These are phyloP conservation scores for Prunus kanzakura DNA, from an alignment of 306 rosid species.

Conservation along the genomic window DNA sequence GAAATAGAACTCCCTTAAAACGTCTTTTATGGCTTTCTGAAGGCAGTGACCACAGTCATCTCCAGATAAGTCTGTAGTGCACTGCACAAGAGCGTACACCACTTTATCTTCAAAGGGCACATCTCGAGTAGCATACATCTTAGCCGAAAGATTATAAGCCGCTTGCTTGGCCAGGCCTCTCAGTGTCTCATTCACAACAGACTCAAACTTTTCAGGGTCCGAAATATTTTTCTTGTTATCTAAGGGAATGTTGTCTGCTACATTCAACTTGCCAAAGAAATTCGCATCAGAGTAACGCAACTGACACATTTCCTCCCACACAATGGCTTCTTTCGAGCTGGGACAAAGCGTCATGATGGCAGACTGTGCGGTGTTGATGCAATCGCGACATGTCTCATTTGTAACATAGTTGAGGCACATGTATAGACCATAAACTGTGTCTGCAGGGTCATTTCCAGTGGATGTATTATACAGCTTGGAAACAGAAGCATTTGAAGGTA, in stretches of 20 bases:
- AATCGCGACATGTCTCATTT: background rate
- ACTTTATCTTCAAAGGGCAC: conserved; percentile 25
- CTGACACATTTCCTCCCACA: conserved; percentile 60
- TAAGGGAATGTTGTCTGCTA: conserved; percentile 23
- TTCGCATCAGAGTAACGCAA: conserved; percentile 45
- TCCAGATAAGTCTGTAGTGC: conserved; percentile 52
- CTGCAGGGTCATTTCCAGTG: conserved; percentile 3
- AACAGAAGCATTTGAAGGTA: conserved; percentile 10
- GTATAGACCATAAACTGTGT: conserved; percentile 10
- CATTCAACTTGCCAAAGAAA: conserved; percentile 44
- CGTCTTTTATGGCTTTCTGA: conserved; percentile 31
- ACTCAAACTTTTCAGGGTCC: conserved; percentile 29
- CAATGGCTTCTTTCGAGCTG: conserved; percentile 38
- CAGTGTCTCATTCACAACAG: conserved; percentile 36
- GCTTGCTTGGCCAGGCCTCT: conserved; percentile 32
- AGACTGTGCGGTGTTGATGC: conserved; percentile 31
- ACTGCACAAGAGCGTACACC: conserved; percentile 57
- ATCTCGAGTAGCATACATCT: conserved; percentile 45
- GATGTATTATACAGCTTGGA: conserved; percentile 15
- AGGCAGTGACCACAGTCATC: conserved; percentile 46
- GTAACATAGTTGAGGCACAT: conserved; percentile 24
- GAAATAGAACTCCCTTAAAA: conserved; percentile 31
- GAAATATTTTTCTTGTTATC: conserved; percentile 25
- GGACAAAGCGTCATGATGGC: conserved; percentile 41
- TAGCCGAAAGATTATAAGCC: conserved; percentile 30